A percentile compares a stretch with the other conserved stretches of the same genome.
These are phyloP conservation scores for Tanacetum coccineum DNA, from an alignment of 129 eudicot genomes.

Conservation along the genomic window DNA sequence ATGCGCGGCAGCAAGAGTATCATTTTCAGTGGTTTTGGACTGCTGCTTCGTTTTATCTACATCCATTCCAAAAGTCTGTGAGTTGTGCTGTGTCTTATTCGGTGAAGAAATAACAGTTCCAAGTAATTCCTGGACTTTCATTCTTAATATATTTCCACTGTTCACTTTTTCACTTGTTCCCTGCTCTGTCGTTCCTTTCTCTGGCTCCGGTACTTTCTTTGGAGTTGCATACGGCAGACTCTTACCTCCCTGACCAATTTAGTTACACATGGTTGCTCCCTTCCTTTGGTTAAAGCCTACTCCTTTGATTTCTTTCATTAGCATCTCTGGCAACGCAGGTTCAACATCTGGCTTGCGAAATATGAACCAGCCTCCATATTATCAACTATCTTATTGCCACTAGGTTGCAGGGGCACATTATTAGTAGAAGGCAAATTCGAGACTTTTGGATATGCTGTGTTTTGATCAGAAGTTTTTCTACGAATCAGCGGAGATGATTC, in stretches of 20 bases:
- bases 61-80: constrained; percentile 31
- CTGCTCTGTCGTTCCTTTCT: constrained; percentile 37
- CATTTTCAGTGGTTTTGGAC: constrained; percentile 27
- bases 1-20: constrained; percentile 25
- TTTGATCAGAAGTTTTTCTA: constrained; percentile 33
- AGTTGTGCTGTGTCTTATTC: constrained; percentile 29
- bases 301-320: constrained; percentile 32
- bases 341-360: constrained; percentile 32
- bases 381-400: constrained; percentile 32
- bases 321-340: constrained; percentile 32
- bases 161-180: constrained; percentile 38
- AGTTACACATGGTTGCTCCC: constrained; percentile 21
- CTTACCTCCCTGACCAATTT: constrained; percentile 28
- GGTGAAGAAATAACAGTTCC: constrained; percentile 55
- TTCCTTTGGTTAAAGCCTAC: constrained; percentile 17
- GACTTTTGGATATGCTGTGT: constrained; percentile 29
- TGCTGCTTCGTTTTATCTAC: constrained; percentile 32
- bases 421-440: constrained; percentile 31
- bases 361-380: constrained; percentile 30
- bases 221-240: constrained; percentile 34
- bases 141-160: constrained; percentile 52
- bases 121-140: constrained; percentile 73
- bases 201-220: constrained; percentile 27
- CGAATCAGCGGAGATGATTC: constrained; percentile 42
- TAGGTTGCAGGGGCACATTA: constrained; percentile 23